These are phyloP conservation scores for Saturnispora gosingensis DNA, from an alignment of 805 yeast species.

Conservation along the genomic window DNA sequence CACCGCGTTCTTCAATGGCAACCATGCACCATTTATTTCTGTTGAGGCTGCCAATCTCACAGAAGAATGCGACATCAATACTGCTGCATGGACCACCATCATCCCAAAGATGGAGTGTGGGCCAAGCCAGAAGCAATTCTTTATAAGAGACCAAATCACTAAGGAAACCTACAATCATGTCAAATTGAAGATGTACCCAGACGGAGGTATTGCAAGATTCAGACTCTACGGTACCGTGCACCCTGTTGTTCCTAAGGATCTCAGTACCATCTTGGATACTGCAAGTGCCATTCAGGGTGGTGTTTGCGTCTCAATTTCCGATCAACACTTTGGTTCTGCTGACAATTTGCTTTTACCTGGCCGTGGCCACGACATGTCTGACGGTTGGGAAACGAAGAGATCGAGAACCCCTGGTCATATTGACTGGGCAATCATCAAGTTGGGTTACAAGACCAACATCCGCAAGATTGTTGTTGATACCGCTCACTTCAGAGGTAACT, in stretches of 20 bases:
- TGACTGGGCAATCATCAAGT: slow-evolving; percentile 83
- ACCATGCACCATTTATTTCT: slow-evolving; percentile 84
- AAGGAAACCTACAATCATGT: slow-evolving; percentile 61
- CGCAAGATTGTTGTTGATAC: slow-evolving; percentile 70
- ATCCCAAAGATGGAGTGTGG: slow-evolving; percentile 74
- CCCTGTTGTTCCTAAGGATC: slow-evolving; percentile 52
- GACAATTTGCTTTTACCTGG: slow-evolving; percentile 88
- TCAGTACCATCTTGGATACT: slow-evolving; percentile 46
- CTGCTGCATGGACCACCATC: slow-evolving; percentile 58
- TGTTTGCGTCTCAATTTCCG: slow-evolving; percentile 71
- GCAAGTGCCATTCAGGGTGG: slow-evolving; percentile 87
- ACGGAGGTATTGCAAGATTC: slow-evolving; percentile 96
- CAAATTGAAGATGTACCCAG: slow-evolving; percentile 88
- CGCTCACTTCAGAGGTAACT: slow-evolving; percentile 90
- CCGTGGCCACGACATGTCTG: slow-evolving; percentile 92
- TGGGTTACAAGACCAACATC: slow-evolving; percentile 59
- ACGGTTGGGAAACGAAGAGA: slow-evolving; percentile 96
- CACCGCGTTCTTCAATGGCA: slow-evolving; percentile 90
- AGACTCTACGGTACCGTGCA: slow-evolving; percentile 77
- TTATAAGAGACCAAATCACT: slow-evolving; percentile 54
- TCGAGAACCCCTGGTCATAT: slow-evolving; percentile 76
- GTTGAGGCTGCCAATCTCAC: slow-evolving; percentile 57
- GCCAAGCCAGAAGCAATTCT: slow-evolving; percentile 80
- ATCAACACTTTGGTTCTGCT: slow-evolving; percentile 91
- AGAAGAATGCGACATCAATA: slow-evolving; percentile 27